Conservation (phyloP, 1,139 yeast genomes). For the Taphrina wiesneri region DNA sequence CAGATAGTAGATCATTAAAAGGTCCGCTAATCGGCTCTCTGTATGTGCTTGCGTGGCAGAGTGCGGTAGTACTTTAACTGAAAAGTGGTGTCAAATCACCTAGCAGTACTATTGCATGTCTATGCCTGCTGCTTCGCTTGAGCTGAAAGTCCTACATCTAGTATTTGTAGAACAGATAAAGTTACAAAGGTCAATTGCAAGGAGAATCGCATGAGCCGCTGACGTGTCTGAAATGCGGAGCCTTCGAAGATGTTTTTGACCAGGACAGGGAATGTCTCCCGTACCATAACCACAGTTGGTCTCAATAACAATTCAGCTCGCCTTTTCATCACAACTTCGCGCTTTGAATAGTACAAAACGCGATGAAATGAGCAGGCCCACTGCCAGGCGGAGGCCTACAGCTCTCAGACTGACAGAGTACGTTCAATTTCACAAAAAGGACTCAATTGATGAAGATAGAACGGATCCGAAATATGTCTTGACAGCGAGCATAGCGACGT, state of each 20-base stretch:
- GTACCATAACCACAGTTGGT: background rate
- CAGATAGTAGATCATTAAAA: slow-evolving; percentile 9
- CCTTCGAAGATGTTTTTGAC: background rate
- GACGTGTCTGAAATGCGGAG: background rate
- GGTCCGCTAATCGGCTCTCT: background rate
- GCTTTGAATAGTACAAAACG: background rate
- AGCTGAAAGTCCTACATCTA: too few species aligned
- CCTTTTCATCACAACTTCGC: background rate
- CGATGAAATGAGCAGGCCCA: slow-evolving; percentile 18
- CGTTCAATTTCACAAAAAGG: background rate
- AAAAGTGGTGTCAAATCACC: too few species aligned
- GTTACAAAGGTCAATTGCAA: too few species aligned
- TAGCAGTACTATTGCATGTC: background rate
- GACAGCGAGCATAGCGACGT: slow-evolving; percentile 1
- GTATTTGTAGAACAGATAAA: too few species aligned
- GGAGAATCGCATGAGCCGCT: background rate
- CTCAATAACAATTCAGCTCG: background rate
- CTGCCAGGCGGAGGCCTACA: slow-evolving; percentile 25
- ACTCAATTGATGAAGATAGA: background rate
- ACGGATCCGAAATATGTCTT: slow-evolving; percentile 12
- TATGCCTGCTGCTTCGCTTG: too few species aligned
- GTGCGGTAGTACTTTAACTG: too few species aligned
- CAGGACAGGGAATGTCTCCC: background rate
- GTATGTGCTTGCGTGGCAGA: too few species aligned
- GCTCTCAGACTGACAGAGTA: slow-evolving; percentile 17